These are phyloP conservation scores for Tremellales sp. DNA, from an alignment of 1,284 basidiomycete species.

Conservation along the genomic window DNA sequence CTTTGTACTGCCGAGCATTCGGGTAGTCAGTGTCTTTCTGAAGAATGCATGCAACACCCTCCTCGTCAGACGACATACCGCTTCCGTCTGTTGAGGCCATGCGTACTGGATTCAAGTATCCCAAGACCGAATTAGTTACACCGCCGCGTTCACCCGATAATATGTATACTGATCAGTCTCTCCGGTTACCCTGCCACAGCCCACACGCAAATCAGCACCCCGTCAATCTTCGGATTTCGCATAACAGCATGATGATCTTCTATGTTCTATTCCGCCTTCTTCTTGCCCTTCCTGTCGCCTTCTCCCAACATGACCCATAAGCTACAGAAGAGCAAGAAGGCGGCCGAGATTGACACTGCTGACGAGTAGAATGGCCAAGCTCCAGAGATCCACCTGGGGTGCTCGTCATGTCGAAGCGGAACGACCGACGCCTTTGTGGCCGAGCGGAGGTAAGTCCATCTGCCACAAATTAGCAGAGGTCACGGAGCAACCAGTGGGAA, in stretches of 20 bases:
- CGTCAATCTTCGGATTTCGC: too few species aligned
- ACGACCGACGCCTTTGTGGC: constrained; percentile 79
- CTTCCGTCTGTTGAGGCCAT: too few species aligned
- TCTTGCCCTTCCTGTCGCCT: constrained; percentile 34
- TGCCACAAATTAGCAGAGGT: constrained; percentile 31
- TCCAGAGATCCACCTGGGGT: constrained; percentile 86
- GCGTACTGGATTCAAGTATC: too few species aligned
- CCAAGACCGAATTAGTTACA: too few species aligned
- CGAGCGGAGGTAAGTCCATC: constrained; percentile 67
- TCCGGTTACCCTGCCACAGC: too few species aligned
- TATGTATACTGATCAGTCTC: too few species aligned
- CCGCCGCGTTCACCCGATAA: too few species aligned
- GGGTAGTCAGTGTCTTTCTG: too few species aligned
- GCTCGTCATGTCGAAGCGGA: constrained; percentile 89
- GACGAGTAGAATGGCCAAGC: constrained; percentile 94
- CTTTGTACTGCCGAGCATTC: too few species aligned
- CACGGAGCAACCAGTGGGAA: background rate
- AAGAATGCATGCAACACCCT: too few species aligned
- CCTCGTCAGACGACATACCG: too few species aligned
- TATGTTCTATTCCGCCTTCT: constrained; percentile 39
- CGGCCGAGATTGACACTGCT: constrained; percentile 77
- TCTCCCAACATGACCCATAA: constrained; percentile 73
- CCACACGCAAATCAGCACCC: too few species aligned
- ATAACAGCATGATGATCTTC: background rate
- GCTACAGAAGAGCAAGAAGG: constrained; percentile 75